A percentile compares a stretch with the other conserved stretches of the same genome.
phyloP scores from a whole-genome alignment of 768 basidiomycete genomes.

The Amanita pseudoporphyria region DNA sequence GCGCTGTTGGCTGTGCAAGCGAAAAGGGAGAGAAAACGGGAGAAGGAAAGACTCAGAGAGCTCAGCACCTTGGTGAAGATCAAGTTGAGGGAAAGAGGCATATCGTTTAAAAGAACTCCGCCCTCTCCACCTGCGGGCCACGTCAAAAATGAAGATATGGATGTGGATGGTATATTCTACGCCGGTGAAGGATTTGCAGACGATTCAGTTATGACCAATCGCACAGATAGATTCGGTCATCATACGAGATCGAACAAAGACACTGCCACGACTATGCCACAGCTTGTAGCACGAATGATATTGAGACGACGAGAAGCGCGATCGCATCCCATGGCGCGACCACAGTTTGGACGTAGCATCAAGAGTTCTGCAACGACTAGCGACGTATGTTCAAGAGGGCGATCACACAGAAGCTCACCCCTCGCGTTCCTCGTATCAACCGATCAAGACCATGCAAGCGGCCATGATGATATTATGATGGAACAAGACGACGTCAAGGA shows the following conservation, averaged over 20 bases:
- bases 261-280: slow-evolving; percentile 10
- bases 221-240: background rate
- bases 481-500: background rate
- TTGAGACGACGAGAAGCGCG: slow-evolving; percentile 11
- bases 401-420: background rate
- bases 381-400: background rate
- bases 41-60: slow-evolving; percentile 4
- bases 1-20: slow-evolving; percentile 4
- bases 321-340: background rate
- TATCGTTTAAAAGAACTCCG: background rate
- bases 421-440: background rate
- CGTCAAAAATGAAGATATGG: background rate
- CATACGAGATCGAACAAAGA: slow-evolving; percentile 6
- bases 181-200: background rate
- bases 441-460: too few relatives aligned
- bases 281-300: slow-evolving; percentile 13
- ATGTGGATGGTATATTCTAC: background rate
- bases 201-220: background rate
- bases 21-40: slow-evolving; percentile 2
- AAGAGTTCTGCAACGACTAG: background rate
- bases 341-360: background rate
- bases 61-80: slow-evolving; percentile 4
- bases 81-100: slow-evolving; percentile 3
- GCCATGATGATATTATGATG: background rate
- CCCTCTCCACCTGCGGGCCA: background rate